Evolutionary conservation across 768 basidiomycete genomes (phyloP), one percentile per base, ranked within the genome.

Genomic region (Hygrophoropsis aurantiaca): DNA sequence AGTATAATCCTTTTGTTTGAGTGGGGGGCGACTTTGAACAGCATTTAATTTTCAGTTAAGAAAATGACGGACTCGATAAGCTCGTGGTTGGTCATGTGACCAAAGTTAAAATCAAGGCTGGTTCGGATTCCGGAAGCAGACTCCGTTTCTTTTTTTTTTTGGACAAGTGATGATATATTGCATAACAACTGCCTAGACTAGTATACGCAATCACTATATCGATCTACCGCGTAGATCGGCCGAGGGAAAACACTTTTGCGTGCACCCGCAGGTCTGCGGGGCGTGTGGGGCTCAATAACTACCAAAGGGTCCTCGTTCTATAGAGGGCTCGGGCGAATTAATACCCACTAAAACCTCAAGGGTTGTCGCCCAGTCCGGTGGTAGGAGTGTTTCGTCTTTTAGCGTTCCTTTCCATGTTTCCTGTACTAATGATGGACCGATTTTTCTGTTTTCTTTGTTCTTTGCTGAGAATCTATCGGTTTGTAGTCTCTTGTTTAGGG

Each of bases 341-440:
- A 60, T 61, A 66, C 66, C 64, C 62, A 67, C 66, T 66, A 67
- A 64, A 65, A 62, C 62, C 60, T 60, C 58, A 42, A 40, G 41
- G 37, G 16, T 41, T 13, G 38, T 51, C 0, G 51, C 34, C 64
- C 64, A 63, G 25, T 63, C 49, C 0, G 35, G 11, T 10, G 49
- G 52, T 7, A 57, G 52, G 3, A n/a, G 21, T 4, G 40, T 44
- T 54, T 52, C 7, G 54, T 36, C 1, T 23, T 36, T 27, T 27
- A 42, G 62, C 62, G 27, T n/a, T n/a, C n/a, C n/a, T n/a, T n/a
- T 7, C 27, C 27, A 30, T 13, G 27, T 30, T 6, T 30, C 6
- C 13, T 13, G 27, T 30, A 30, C 27, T 30, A n/a, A n/a, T n/a
- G n/a, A 7, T 30, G 13, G 27, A 63, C n/a, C 63, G 65, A 3